Percentiles rank a stretch among this genome's conserved stretches.
Evolutionary conservation across 192 early-diverging fungal genomes (phyloP).

Genomic region (Backusella morwellensis): DNA sequence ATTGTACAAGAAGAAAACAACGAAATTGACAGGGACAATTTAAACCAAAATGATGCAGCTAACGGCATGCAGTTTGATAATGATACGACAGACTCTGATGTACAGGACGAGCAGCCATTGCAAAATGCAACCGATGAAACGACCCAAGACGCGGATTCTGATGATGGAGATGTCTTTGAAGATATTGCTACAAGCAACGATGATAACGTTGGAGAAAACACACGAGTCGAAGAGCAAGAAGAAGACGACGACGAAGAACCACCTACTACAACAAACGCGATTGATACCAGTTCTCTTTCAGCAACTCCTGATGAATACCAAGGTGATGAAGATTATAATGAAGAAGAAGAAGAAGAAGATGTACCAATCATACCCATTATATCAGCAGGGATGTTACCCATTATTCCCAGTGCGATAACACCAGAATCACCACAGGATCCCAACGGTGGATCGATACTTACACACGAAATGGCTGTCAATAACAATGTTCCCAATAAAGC

Average conservation of each 20-base stretch:
- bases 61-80: neutral
- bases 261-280: neutral
- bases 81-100: neutral
- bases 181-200: neutral
- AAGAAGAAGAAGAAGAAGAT: neutral
- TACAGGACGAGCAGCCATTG: neutral
- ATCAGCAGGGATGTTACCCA: neutral
- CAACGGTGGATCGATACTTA: neutral
- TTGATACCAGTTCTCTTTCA: neutral
- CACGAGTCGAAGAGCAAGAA: neutral
- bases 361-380: neutral
- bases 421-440: neutral
- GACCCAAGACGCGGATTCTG: neutral
- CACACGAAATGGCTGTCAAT: constrained; percentile 1
- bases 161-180: neutral
- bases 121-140: neutral
- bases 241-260: neutral
- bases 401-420: neutral
- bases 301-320: neutral
- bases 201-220: neutral
- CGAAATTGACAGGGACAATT: neutral
- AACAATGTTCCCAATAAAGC: constrained; percentile 18
- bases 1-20: neutral
- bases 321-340: neutral
- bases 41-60: neutral